phyloP scores from a whole-genome alignment of 352 stramenopile genomes.

The Phytophthora lateralis region DNA sequence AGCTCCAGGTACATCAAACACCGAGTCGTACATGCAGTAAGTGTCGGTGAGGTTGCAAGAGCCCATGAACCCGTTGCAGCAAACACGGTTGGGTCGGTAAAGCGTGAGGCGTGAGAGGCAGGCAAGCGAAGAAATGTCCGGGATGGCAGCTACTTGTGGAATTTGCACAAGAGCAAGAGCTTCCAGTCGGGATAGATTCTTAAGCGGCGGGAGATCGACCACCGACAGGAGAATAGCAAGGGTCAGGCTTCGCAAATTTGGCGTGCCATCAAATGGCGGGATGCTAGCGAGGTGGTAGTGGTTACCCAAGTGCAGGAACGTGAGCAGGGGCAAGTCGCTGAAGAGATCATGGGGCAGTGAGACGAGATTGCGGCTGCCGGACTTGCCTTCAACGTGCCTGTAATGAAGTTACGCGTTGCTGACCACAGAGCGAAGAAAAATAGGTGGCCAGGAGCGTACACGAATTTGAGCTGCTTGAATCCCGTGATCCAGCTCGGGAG shows the following conservation, averaged over 20 bases:
- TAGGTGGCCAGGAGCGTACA: conserved; percentile 6
- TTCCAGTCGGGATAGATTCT: conserved; percentile 10
- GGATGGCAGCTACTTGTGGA: too few relatives aligned
- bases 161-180: conserved; percentile 3
- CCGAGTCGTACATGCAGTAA: too few relatives aligned
- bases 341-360: conserved; percentile 14
- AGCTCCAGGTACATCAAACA: too few relatives aligned
- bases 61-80: too few relatives aligned
- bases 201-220: conserved; percentile 16
- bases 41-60: too few relatives aligned
- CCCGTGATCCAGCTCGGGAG: conserved; percentile 13
- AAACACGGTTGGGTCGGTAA: too few relatives aligned
- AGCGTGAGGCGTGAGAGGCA: too few relatives aligned
- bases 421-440: neutral
- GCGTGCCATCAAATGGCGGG: conserved; percentile 11
- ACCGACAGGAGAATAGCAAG: conserved; percentile 19
- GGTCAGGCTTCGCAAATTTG: conserved; percentile 15
- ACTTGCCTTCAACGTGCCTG: conserved; percentile 29
- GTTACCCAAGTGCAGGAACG: conserved; percentile 23
- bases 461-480: conserved; percentile 19
- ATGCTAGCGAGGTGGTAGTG: conserved; percentile 14
- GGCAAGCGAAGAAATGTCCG: too few relatives aligned
- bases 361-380: conserved; percentile 15
- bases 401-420: neutral
- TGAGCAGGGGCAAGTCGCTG: conserved; percentile 16